Evolutionary conservation across 116 monocot species (phyloP).

Genomic region (Iris pallida): DNA sequence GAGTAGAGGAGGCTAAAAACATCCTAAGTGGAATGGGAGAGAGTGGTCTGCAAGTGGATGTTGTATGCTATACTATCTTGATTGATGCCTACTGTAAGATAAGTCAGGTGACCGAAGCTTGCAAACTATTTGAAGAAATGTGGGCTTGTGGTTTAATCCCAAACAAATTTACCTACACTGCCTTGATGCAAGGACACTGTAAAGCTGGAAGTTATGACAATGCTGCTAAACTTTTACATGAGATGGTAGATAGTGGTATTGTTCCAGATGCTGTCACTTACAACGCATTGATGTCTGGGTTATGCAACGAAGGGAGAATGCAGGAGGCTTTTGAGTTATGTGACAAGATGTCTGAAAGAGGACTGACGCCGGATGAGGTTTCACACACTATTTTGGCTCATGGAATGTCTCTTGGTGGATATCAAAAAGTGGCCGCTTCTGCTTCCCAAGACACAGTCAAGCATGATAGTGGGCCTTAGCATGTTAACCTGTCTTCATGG

Average conservation of each 20-base stretch:
- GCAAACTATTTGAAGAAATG: constrained; percentile 43
- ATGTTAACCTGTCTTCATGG: constrained; percentile 4
- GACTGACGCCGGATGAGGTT: constrained; percentile 25
- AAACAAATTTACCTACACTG: constrained; percentile 67
- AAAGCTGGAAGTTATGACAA: constrained; percentile 41
- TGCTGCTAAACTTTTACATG: constrained; percentile 46
- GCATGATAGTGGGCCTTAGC: background rate
- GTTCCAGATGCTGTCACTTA: constrained; percentile 50
- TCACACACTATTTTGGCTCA: constrained; percentile 7
- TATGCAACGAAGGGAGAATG: constrained; percentile 33
- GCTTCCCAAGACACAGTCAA: background rate
- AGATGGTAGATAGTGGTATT: constrained; percentile 51
- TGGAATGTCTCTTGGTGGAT: constrained; percentile 6
- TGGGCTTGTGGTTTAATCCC: constrained; percentile 28
- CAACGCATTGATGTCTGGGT: constrained; percentile 43
- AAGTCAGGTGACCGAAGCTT: constrained; percentile 46
- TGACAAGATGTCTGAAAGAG: constrained; percentile 30
- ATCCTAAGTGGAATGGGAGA: constrained; percentile 44
- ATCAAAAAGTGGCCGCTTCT: constrained; percentile 2
- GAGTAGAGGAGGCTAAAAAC: constrained; percentile 56
- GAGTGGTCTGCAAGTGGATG: constrained; percentile 46
- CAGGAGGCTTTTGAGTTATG: constrained; percentile 28
- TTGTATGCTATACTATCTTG: constrained; percentile 66
- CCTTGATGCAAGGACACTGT: constrained; percentile 64
- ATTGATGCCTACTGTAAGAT: constrained; percentile 52